phyloP scores from a whole-genome alignment of 2,329 filamentous ascomycete genomes.

The Proliferodiscus dingleyae region DNA sequence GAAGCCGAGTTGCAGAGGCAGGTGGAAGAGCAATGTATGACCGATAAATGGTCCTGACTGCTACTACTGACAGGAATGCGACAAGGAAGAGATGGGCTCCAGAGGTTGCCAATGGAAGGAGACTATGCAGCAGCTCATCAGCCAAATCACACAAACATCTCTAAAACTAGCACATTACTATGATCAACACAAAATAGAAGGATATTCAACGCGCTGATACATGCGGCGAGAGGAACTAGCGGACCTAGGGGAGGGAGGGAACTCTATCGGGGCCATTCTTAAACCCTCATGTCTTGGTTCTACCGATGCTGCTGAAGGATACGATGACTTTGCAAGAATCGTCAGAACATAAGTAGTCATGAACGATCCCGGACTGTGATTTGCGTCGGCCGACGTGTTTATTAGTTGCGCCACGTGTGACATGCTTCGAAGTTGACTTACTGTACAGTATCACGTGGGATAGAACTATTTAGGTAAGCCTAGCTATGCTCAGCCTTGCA shows the following conservation, averaged over 20 bases:
- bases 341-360: conserved; percentile 10
- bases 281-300: neutral
- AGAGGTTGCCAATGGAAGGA: conserved; percentile 3
- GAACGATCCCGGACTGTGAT: neutral
- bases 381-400: neutral
- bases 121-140: neutral
- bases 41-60: conserved; percentile 22
- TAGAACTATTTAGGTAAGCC: no score
- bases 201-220: neutral
- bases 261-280: conserved; percentile 17
- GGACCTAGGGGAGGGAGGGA: conserved; percentile 8
- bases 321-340: conserved; percentile 6
- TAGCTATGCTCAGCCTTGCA: no score
- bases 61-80: conserved; percentile 20
- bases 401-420: conserved; percentile 1
- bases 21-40: conserved; percentile 31
- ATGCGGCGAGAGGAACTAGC: neutral
- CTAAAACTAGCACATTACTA: neutral
- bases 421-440: no score
- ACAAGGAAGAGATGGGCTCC: conserved; percentile 17
- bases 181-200: neutral
- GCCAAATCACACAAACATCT: neutral
- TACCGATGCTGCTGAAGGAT: neutral
- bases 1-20: conserved; percentile 34
- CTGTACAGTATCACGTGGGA: no score